Evolutionary conservation across 345 rosid genomes (phyloP).

Genomic region (Citrus trifoliata): DNA sequence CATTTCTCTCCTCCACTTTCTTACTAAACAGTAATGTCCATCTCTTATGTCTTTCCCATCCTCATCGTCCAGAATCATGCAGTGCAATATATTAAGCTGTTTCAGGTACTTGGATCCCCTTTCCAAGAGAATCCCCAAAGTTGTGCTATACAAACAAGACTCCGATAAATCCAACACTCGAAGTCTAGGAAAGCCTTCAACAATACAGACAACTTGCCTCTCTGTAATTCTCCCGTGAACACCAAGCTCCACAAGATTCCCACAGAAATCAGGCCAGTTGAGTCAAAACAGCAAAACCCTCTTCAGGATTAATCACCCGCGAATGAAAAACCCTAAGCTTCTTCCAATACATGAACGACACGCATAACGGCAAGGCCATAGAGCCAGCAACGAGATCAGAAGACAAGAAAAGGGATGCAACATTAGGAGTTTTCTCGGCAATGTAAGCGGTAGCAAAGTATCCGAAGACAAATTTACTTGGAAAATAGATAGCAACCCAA

Average conservation of each 20-base stretch:
- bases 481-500: conserved; percentile 13
- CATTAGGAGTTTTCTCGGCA: conserved; percentile 11
- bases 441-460: conserved; percentile 6
- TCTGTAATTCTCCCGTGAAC: conserved; percentile 9
- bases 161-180: conserved; percentile 6
- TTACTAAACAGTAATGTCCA: neutral
- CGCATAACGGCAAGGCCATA: neutral
- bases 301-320: neutral
- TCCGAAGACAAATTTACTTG: neutral
- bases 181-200: conserved; percentile 7
- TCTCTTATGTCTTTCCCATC: conserved; percentile 4
- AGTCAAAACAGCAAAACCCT: neutral
- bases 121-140: conserved; percentile 5
- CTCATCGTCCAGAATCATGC: conserved; percentile 10
- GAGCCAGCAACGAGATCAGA: neutral
- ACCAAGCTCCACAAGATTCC: conserved; percentile 6
- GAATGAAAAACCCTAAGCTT: conserved; percentile 6
- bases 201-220: neutral
- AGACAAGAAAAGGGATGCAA: neutral
- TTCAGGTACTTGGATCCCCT: neutral
- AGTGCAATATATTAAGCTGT: conserved; percentile 11
- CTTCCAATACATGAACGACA: conserved; percentile 7
- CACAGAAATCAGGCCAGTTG: conserved; percentile 13
- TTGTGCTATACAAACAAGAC: neutral
- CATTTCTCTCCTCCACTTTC: neutral